Base-by-base conservation (phyloP, 2,329 filamentous ascomycete species). In the Pseudocercospora ulei region DNA sequence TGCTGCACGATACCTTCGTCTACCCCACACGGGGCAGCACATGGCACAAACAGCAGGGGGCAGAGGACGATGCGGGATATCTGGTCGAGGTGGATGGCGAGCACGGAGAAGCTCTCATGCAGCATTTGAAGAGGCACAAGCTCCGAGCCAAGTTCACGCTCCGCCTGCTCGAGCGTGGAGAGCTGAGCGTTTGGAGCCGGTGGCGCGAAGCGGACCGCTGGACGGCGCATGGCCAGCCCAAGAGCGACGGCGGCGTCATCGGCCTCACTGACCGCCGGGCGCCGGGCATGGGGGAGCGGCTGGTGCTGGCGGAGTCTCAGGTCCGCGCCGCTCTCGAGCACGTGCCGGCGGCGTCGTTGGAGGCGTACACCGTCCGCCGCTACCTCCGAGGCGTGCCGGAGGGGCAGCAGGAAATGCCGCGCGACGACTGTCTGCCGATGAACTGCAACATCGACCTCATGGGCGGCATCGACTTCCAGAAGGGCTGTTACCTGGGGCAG, bases 401-500 rank as follows among this genome's bases (percentile, higher is more conserved):
- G 64, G 88, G 90, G 1, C 82, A 83, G 57, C 59, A 65, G 9
- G 90, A 98, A 66, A 78, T 98, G 12, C 60, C 75, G 4, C 65
- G 70, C 42, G 81, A 81, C 48, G 66, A 71, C 11, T 78, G 85
- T 0, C 68, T 98, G 38, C 88, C 90, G 1, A 79, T 87, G 61
- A 88, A 96, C 63, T 80, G 72, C 57, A 95, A 95, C 60, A 72
- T 96, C 59, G 90, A 98, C 62, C 65, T 83, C 43, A 83, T 83
- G 71, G 73, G 75, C 31, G 90, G 77, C 16, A 80, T 98, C 50
- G 84, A 95, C 63, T 98, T 90, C 66, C 77, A 77, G 57, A 98
- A 98, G 66, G 90, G 90, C 5, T 98, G 90, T 64, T 98, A 98
- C 62, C 76, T 96, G 5, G 90, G 90, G 0, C 90, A 98, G 64